phyloP scores from a whole-genome alignment of 1,284 basidiomycete species.

The Pseudozyma thailandica region DNA sequence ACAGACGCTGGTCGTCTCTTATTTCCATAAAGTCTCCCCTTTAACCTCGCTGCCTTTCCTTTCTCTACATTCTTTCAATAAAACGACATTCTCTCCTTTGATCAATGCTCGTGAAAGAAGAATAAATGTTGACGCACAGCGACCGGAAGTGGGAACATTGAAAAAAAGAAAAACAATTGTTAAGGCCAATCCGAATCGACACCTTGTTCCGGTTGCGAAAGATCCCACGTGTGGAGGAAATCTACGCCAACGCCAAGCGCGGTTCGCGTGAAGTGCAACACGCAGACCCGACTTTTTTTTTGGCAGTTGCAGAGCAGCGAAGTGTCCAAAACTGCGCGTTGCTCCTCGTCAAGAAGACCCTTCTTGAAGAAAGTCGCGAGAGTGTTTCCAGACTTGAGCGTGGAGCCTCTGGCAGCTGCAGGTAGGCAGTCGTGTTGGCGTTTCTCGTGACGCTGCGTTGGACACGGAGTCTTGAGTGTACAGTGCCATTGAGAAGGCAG shows the following conservation, averaged over 20 bases:
- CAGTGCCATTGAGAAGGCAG: neutral
- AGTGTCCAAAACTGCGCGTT: slow-evolving; percentile 36
- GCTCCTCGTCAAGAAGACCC: too few relatives aligned
- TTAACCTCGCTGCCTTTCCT: too few relatives aligned
- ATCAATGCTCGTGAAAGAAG: too few relatives aligned
- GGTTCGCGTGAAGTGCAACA: slow-evolving; percentile 44
- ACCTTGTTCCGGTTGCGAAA: slow-evolving; percentile 5
- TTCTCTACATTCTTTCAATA: too few relatives aligned
- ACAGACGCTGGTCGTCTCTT: neutral
- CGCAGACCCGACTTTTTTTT: slow-evolving; percentile 24
- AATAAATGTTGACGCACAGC: too few relatives aligned
- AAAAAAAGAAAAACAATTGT: too few relatives aligned
- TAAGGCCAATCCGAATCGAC: too few relatives aligned
- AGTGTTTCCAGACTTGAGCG: slow-evolving; percentile 1
- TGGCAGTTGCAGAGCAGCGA: too few relatives aligned
- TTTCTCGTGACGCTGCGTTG: neutral
- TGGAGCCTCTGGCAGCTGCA: neutral
- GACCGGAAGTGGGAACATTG: too few relatives aligned
- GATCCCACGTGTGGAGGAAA: slow-evolving; percentile 25
- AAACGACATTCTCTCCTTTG: too few relatives aligned
- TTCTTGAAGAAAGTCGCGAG: too few relatives aligned
- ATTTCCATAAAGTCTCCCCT: too few relatives aligned
- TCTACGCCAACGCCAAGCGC: slow-evolving; percentile 43
- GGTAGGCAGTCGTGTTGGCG: slow-evolving; percentile 15
- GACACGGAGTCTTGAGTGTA: neutral